phyloP scores from a whole-genome alignment of 2,329 filamentous ascomycete genomes.

The Xylaria sp. region DNA sequence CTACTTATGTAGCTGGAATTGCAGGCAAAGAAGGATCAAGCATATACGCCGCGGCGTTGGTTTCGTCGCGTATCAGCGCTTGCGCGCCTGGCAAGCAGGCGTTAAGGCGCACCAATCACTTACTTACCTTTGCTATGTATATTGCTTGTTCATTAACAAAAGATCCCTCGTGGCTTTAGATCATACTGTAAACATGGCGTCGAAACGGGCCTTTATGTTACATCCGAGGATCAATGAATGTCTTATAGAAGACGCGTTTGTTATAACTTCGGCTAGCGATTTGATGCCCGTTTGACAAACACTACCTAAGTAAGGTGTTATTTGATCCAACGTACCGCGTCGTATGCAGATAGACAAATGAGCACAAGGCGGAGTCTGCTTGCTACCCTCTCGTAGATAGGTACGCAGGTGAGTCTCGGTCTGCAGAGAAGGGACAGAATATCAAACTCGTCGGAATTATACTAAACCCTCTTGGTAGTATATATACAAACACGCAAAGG shows the following conservation, averaged over 20 bases:
- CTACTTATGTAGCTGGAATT: background rate
- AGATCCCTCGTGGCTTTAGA: constrained; percentile 11
- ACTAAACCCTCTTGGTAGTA: background rate
- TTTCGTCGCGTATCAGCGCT: constrained; percentile 32
- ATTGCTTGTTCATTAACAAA: constrained; percentile 18
- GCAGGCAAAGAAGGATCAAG: constrained; percentile 4
- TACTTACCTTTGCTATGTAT: background rate
- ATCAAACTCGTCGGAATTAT: too few relatives aligned
- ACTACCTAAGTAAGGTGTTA: background rate
- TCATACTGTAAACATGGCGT: constrained; percentile 32
- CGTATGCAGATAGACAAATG: background rate
- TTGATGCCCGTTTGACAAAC: constrained; percentile 1
- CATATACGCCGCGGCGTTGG: constrained; percentile 28
- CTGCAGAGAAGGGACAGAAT: background rate
- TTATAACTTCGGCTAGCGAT: constrained; percentile 7
- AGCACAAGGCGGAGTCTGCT: background rate
- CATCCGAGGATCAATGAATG: constrained; percentile 24
- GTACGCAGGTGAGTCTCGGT: background rate
- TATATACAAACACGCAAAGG: background rate
- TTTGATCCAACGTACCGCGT: background rate
- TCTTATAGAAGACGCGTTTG: constrained; percentile 16
- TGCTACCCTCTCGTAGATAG: background rate
- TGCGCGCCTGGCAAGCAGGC: constrained; percentile 28
- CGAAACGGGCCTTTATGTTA: constrained; percentile 35
- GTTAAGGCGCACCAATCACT: constrained; percentile 34